These are phyloP conservation scores for Cucurbita argyrosperma DNA, from an alignment of 306 rosid species.

Conservation along the genomic window DNA sequence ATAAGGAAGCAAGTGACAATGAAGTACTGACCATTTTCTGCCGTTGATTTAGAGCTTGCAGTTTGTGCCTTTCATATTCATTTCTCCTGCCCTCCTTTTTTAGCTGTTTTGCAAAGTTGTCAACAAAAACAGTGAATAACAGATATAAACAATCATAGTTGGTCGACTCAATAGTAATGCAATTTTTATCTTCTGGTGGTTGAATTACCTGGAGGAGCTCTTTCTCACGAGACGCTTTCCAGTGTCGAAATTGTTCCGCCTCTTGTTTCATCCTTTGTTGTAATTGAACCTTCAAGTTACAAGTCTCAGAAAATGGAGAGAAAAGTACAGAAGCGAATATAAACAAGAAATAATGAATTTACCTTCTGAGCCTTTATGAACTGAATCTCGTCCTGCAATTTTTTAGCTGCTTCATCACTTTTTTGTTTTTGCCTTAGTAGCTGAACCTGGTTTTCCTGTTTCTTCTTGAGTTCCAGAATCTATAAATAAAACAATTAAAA, in stretches of 20 bases:
- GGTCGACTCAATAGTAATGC: not conserved
- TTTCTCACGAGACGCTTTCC: conserved; percentile 99
- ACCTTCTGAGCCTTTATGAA: conserved; percentile 97
- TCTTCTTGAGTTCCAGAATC: conserved; percentile 94
- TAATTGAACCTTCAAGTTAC: conserved; percentile 61
- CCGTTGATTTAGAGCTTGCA: conserved; percentile 95
- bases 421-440: conserved; percentile 97
- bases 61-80: conserved; percentile 98
- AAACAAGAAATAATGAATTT: conserved; percentile 12
- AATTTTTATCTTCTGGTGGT: not conserved
- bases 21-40: conserved; percentile 77
- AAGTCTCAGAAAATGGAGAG: not conserved
- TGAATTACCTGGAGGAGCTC: conserved; percentile 78
- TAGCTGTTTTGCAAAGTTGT: conserved; percentile 34
- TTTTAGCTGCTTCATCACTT: conserved; percentile 94
- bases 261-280: conserved; percentile 97
- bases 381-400: conserved; percentile 94
- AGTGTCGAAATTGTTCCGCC: conserved; percentile 97
- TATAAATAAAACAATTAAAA: conserved; percentile 5
- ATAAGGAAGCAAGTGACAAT: conserved; percentile 4
- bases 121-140: conserved; percentile 12
- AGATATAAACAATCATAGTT: not conserved
- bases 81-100: conserved; percentile 95
- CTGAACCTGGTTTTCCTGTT: conserved; percentile 96
- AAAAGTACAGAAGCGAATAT: not conserved